These are phyloP conservation scores for Rubroboletus satanas DNA, from an alignment of 768 basidiomycete species.

Conservation along the genomic window DNA sequence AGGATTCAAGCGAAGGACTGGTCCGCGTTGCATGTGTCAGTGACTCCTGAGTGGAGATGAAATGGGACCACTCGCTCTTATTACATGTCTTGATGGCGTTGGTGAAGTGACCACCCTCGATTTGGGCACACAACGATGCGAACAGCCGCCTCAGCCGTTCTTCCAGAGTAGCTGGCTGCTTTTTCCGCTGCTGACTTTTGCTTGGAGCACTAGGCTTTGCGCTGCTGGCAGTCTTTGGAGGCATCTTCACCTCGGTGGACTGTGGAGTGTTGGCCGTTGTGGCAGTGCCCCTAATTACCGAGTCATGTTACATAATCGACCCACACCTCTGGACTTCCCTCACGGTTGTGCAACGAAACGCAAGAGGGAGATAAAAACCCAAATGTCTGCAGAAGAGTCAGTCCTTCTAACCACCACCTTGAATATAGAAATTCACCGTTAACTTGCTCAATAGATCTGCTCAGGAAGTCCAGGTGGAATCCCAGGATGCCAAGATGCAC, in stretches of 20 bases:
- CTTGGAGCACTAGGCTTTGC: slow-evolving; percentile 3
- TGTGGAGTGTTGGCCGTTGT: neutral
- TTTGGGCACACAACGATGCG: slow-evolving; percentile 78
- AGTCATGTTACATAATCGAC: slow-evolving; percentile 18
- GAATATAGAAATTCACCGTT: neutral
- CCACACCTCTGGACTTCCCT: neutral
- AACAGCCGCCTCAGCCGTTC: slow-evolving; percentile 56
- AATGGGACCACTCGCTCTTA: slow-evolving; percentile 58
- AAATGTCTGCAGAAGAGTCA: slow-evolving; percentile 56
- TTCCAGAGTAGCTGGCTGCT: slow-evolving; percentile 20
- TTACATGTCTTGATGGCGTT: slow-evolving; percentile 91
- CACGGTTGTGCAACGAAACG: neutral
- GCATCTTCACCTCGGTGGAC: slow-evolving; percentile 1
- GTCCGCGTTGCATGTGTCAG: slow-evolving; percentile 14
- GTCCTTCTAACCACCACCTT: slow-evolving; percentile 17
- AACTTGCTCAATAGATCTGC: slow-evolving; percentile 18
- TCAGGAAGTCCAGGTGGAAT: slow-evolving; percentile 33
- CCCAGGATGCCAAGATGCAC: slow-evolving; percentile 34
- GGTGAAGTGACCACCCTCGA: slow-evolving; percentile 82
- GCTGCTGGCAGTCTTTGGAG: slow-evolving; percentile 13
- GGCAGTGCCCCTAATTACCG: slow-evolving; percentile 24
- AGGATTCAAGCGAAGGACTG: slow-evolving; percentile 71
- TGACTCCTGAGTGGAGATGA: slow-evolving; percentile 20
- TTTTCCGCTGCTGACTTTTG: slow-evolving; percentile 16
- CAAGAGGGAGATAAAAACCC: slow-evolving; percentile 19